Conservation (phyloP, 345 rosid genomes). For the Eucalyptus victrix region DNA sequence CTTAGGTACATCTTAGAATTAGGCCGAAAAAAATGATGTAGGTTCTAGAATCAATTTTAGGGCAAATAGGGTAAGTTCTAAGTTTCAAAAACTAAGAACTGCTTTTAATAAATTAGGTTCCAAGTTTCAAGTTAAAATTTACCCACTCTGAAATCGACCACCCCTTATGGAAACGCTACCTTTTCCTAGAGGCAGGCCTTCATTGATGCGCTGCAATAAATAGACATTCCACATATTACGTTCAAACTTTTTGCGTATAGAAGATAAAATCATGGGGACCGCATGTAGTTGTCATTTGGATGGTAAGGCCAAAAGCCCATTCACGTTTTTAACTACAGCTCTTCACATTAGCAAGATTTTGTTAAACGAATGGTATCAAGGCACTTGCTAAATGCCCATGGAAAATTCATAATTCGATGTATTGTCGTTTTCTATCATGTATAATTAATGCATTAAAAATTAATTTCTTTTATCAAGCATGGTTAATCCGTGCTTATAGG, state of each 20-base stretch:
- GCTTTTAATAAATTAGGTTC: accelerated
- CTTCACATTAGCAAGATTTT: no score
- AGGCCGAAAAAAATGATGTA: accelerated
- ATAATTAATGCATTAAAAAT: neutral
- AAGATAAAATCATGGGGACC: no score
- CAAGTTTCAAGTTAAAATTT: neutral
- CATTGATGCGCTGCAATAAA: no score
- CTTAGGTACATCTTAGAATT: accelerated
- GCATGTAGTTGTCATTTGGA: no score
- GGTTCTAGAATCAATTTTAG: accelerated
- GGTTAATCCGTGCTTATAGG: neutral
- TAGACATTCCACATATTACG: no score
- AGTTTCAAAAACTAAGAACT: accelerated
- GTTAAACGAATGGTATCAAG: no score
- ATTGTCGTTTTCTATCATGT: neutral
- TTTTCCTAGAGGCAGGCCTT: no score
- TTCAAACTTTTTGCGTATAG: no score
- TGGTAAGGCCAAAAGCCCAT: no score
- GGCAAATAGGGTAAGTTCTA: accelerated
- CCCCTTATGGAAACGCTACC: accelerated
- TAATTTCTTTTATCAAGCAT: neutral
- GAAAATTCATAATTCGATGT: neutral
- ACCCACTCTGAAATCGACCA: accelerated
- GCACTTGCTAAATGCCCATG: no score
- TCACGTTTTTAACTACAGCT: no score